Evolutionary conservation across 805 yeast genomes (phyloP).

Genomic region (Suhomyces faveliae): DNA sequence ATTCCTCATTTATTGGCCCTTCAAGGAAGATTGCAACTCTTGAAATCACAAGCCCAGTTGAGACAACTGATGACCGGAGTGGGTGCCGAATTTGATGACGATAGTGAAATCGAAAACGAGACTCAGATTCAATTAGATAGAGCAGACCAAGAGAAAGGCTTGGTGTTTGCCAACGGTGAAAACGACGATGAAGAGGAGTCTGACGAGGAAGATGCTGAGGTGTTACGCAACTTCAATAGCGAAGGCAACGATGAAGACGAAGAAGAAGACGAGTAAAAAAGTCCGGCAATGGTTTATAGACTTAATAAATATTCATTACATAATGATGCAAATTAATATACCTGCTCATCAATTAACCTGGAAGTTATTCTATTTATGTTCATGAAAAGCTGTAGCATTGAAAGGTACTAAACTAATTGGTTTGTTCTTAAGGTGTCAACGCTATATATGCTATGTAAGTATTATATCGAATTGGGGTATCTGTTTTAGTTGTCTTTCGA

Average conservation of each 20-base stretch:
- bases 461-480: too few relatives aligned
- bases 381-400: too few relatives aligned
- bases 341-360: too few relatives aligned
- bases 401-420: too few relatives aligned
- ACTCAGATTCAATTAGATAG: constrained; percentile 13
- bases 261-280: constrained; percentile 9
- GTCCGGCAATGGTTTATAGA: not conserved
- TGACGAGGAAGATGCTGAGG: constrained; percentile 11
- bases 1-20: constrained; percentile 71
- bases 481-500: too few relatives aligned
- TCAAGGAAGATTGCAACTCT: constrained; percentile 81
- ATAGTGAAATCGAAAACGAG: constrained; percentile 17
- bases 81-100: constrained; percentile 13
- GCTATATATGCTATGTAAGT: too few relatives aligned
- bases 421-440: too few relatives aligned
- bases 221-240: not conserved
- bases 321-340: too few relatives aligned
- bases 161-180: constrained; percentile 42
- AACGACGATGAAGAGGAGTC: constrained; percentile 30
- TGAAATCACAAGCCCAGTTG: constrained; percentile 71
- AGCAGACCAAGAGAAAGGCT: constrained; percentile 25
- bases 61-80: constrained; percentile 35
- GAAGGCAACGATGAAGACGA: constrained; percentile 43
- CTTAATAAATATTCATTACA: not conserved
- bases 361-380: too few relatives aligned